Conservation (phyloP, 2,329 filamentous ascomycete genomes). For the Colletotrichum sp. region DNA sequence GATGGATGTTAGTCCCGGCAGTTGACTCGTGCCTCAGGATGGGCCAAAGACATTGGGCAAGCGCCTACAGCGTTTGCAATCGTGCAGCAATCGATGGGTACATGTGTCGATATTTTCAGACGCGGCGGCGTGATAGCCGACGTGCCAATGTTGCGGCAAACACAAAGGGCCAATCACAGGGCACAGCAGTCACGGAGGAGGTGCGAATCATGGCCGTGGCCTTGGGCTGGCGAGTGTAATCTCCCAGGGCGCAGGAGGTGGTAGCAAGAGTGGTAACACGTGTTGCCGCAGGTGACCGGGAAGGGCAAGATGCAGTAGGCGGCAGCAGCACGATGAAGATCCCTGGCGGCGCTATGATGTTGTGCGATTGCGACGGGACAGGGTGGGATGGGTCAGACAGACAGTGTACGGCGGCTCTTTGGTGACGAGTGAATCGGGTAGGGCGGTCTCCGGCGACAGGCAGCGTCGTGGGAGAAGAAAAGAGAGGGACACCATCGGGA, state of each 20-base stretch:
- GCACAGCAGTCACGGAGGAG: neutral
- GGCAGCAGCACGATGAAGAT: constrained; percentile 7
- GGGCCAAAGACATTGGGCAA: constrained; percentile 24
- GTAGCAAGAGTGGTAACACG: constrained; percentile 18
- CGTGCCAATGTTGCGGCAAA: neutral
- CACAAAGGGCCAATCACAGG: neutral
- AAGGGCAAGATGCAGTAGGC: constrained; percentile 7
- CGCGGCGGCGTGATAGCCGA: neutral
- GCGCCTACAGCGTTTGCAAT: neutral
- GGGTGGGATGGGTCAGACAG: neutral
- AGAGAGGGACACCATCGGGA: neutral
- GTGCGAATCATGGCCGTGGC: neutral
- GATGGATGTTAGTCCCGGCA: neutral
- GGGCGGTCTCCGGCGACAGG: neutral
- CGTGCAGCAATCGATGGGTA: neutral
- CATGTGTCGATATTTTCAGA: constrained; percentile 27
- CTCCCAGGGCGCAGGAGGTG: neutral
- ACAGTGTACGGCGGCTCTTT: neutral
- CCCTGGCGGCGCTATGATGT: constrained; percentile 7
- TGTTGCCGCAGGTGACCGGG: constrained; percentile 19
- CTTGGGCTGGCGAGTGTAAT: neutral
- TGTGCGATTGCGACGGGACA: neutral
- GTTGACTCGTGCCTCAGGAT: neutral
- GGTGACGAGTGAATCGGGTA: neutral
- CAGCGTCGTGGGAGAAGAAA: neutral